Evolutionary conservation across 2,329 filamentous ascomycete species (phyloP), one percentile per base, ranked within the genome.

Genomic region (Aspergillus ibericus): DNA sequence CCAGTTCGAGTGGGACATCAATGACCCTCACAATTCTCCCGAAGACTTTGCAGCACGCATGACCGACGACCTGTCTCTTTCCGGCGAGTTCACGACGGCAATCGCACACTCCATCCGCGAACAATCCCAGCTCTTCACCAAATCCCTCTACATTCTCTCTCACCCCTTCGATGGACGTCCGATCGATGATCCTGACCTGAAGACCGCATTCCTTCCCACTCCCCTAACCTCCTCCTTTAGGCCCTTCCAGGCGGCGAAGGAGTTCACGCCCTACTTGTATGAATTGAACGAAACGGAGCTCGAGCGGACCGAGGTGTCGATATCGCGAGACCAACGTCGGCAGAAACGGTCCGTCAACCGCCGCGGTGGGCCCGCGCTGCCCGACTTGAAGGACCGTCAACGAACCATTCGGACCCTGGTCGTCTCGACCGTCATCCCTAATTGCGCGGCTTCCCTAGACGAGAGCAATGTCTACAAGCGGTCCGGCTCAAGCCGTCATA

Each of bases 1-100:
- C 70, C 95, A 98, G 73, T 98, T 99, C 62, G 95, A 99, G 76
- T 99, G 95, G 95, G 95, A 99, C 68, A 92, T 98, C 72, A 98
- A 98, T 77, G 96, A 96, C 73, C 90, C 93, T 0, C 80, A 89
- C 55, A 99, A 99, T 74, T 96, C 90, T 0, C 92, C 95, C 2
- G 95, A 99, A 77, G 92, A 96, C 58, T 99, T 99, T 74, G 95
- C 95, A 25, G 82, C 85, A 61, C 88, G 88, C 72, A 96, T 98
- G 91, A 88, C 93, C 0, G 86, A 87, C 59, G 95, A 99, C 70
- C 83, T 99, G 25, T 93, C 93, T 4, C 83, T 99, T 16, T 92
- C 91, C 0, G 95, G 95, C 63, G 95, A 99, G 75, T 99, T 99
- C 70, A 93, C 92, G 2, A 99, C 95, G 0, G 93, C 95, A 7